These are phyloP conservation scores for Marasmius tenuissimus DNA, from an alignment of 1,284 basidiomycete species.

Conservation along the genomic window DNA sequence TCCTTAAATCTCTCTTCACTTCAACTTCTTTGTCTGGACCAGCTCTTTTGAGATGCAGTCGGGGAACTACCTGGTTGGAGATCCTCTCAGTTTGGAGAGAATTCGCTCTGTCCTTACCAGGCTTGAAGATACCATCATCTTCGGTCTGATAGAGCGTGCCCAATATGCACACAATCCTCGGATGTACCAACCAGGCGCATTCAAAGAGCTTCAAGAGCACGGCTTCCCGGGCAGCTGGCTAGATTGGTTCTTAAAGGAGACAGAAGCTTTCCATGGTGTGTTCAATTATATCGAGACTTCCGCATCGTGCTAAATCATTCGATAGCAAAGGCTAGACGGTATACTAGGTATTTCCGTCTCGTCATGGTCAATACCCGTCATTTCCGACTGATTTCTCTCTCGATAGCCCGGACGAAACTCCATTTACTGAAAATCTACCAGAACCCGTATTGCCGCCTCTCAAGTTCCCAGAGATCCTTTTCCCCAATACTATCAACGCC, in stretches of 20 bases:
- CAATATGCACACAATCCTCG: slow-evolving; percentile 95
- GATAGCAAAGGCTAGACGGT: slow-evolving; percentile 88
- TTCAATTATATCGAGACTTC: slow-evolving; percentile 7
- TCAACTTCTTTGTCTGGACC: slow-evolving; percentile 4
- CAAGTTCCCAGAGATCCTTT: slow-evolving; percentile 76
- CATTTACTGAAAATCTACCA: slow-evolving; percentile 88
- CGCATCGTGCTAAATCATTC: slow-evolving; percentile 5
- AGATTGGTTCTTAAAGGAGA: slow-evolving; percentile 97
- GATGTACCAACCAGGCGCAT: slow-evolving; percentile 83
- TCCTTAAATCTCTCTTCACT: background rate
- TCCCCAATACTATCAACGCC: slow-evolving; percentile 85
- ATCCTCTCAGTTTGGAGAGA: slow-evolving; percentile 82
- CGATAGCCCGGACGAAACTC: slow-evolving; percentile 92
- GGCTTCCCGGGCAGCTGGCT: slow-evolving; percentile 89
- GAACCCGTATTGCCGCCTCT: slow-evolving; percentile 80
- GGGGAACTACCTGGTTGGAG: slow-evolving; percentile 69
- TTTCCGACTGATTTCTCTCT: slow-evolving; percentile 8
- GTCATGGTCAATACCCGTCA: slow-evolving; percentile 2
- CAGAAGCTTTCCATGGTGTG: slow-evolving; percentile 91
- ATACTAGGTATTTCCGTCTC: slow-evolving; percentile 68
- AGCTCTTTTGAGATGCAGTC: slow-evolving; percentile 49
- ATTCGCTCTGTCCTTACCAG: slow-evolving; percentile 88
- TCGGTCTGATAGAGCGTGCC: slow-evolving; percentile 93
- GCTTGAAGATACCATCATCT: slow-evolving; percentile 98
- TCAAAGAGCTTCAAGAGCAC: slow-evolving; percentile 71